A percentile compares a stretch with the other conserved stretches of the same genome.
Conservation (phyloP, 2,329 filamentous ascomycete species). For the Trichothecium sympodiale region DNA sequence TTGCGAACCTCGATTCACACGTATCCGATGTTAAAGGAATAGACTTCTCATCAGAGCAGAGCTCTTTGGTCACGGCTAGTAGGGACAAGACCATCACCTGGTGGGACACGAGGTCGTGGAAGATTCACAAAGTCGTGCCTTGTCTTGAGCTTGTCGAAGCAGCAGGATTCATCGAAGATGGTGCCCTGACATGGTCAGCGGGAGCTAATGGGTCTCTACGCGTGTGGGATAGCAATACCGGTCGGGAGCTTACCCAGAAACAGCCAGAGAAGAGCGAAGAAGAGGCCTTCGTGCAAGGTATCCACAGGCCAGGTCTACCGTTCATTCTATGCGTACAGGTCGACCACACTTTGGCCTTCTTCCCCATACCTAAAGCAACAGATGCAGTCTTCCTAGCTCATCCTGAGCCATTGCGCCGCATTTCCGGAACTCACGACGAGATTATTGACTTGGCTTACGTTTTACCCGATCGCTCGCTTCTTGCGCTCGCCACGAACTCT, state of each 20-base stretch:
- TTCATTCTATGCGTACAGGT: conserved; percentile 75
- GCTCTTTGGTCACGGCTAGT: conserved; percentile 70
- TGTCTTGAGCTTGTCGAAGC: conserved; percentile 78
- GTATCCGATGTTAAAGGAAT: conserved; percentile 87
- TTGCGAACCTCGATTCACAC: conserved; percentile 77
- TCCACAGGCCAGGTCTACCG: conserved; percentile 53
- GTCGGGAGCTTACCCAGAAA: conserved; percentile 67
- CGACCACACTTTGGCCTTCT: conserved; percentile 77
- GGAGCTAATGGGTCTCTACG: conserved; percentile 75
- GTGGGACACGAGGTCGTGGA: conserved; percentile 85
- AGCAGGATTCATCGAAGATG: conserved; percentile 65
- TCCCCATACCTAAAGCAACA: conserved; percentile 36
- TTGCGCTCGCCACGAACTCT: conserved; percentile 89
- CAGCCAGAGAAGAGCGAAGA: conserved; percentile 51
- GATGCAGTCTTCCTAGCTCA: conserved; percentile 21
- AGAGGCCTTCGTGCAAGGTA: conserved; percentile 59
- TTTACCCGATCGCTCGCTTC: conserved; percentile 64
- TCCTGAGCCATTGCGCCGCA: conserved; percentile 55
- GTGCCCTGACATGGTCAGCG: conserved; percentile 67
- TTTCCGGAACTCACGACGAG: conserved; percentile 95
- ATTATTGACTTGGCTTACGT: conserved; percentile 91
- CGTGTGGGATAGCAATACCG: conserved; percentile 70
- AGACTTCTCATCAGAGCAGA: conserved; percentile 66
- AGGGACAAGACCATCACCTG: conserved; percentile 90
- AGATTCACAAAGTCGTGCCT: conserved; percentile 66